Evolutionary conservation across 345 rosid genomes (phyloP).

Genomic region (Citrus hindsii): DNA sequence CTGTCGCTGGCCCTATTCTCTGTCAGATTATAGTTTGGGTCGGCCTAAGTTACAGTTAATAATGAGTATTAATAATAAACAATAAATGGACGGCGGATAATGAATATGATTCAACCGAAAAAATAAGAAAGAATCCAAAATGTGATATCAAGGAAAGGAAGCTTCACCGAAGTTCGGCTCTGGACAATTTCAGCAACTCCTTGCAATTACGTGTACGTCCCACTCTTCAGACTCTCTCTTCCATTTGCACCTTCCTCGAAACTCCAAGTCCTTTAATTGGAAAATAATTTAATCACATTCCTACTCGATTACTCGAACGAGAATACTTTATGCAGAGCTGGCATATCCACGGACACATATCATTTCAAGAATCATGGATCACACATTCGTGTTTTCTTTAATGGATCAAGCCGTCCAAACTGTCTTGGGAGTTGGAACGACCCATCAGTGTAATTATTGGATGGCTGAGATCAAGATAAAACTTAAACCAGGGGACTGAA

Average conservation of each 20-base stretch:
- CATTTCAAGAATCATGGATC: not conserved
- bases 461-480: slow-evolving; percentile 1
- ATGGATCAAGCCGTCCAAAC: slow-evolving; percentile 7
- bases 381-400: not conserved
- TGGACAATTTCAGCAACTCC: slow-evolving; percentile 15
- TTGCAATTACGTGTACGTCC: not conserved
- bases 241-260: slow-evolving; percentile 45
- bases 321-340: not conserved
- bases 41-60: too few relatives aligned
- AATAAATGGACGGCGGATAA: not conserved
- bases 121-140: slow-evolving; percentile 24
- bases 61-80: not conserved
- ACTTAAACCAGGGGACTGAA: too few relatives aligned
- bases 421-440: not conserved
- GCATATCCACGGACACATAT: not conserved
- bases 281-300: not conserved
- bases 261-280: not conserved
- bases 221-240: not conserved
- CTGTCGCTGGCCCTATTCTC: not conserved
- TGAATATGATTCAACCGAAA: not conserved
- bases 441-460: not conserved
- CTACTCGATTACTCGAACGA: not conserved
- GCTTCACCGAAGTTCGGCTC: slow-evolving; percentile 36
- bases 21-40: not conserved
- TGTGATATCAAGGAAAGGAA: slow-evolving; percentile 39